Percentiles rank a stretch among this genome's conserved stretches.
Conservation (phyloP, 1,284 basidiomycete species). For the Austroboletus novae-zelandiae region DNA sequence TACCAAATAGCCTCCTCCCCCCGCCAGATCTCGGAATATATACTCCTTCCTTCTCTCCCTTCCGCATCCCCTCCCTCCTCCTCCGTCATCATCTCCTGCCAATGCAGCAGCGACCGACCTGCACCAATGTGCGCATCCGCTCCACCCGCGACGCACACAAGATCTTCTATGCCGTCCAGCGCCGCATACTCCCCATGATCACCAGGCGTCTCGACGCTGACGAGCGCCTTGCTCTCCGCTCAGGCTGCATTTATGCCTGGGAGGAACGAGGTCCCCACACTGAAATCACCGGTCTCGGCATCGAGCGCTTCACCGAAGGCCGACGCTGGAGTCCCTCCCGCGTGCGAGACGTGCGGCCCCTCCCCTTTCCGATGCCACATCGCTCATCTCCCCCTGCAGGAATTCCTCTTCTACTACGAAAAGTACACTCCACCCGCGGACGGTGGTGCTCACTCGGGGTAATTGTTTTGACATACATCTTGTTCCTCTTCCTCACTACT, state of each 20-base stretch:
- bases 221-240: slow-evolving; percentile 57
- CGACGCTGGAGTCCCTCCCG: slow-evolving; percentile 76
- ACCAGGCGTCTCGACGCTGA: slow-evolving; percentile 75
- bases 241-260: slow-evolving; percentile 82
- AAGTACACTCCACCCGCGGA: slow-evolving; percentile 54
- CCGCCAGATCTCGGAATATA: slow-evolving; percentile 36
- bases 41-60: slow-evolving; percentile 18
- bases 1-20: slow-evolving; percentile 25
- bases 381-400: slow-evolving; percentile 40
- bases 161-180: slow-evolving; percentile 73
- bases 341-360: slow-evolving; percentile 65
- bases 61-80: slow-evolving; percentile 3
- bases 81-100: background rate
- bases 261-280: slow-evolving; percentile 77
- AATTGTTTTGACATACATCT: slow-evolving; percentile 11
- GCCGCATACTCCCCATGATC: slow-evolving; percentile 66
- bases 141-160: slow-evolving; percentile 76
- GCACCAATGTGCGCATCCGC: slow-evolving; percentile 67
- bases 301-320: slow-evolving; percentile 77
- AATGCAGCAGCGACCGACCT: slow-evolving; percentile 68
- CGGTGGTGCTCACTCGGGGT: slow-evolving; percentile 39
- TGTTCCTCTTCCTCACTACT: slow-evolving; percentile 8
- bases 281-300: slow-evolving; percentile 72
- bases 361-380: background rate
- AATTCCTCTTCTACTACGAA: slow-evolving; percentile 81